Base-by-base conservation (phyloP, 768 basidiomycete species). In the Clathrus columnatus region DNA sequence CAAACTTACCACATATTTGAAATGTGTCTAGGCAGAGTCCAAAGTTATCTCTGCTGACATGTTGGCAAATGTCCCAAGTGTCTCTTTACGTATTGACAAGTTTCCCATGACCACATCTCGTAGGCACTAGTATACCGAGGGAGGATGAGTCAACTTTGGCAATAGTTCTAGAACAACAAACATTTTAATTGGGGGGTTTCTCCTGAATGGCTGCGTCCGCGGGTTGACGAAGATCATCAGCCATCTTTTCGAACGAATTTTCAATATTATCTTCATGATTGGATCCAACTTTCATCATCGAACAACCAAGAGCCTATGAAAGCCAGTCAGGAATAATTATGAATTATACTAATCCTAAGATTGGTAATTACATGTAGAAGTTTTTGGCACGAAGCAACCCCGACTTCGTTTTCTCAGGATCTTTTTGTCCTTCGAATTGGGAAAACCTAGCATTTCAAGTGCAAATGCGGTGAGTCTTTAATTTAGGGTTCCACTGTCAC, bases 31-130 rank as follows among this genome's bases (percentile, higher is more conserved):
- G 62, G 51, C 68, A 69, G 18, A 69, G 61, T 2, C 64, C 66
- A 45, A 67, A 66, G 55, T 67, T 66, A 11, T 66, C 63, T 41
- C 65, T 55, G 50, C 62, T 61, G 21, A 66, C 65, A 23, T 59
- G 62, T 55, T 61, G 61, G 55, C 67, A 67, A 20, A 69, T 59
- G 21, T 67, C 67, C 65, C 65, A 66, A n/a, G 59, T 63, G 54
- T 64, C 57, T 50, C 67, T 62, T 66, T 66, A 69, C 7, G 67
- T 66, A 49, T 69, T 67, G 66, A 66, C 63, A 55, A 4, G 51
- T 55, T 10, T 65, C 66, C 68, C 68, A 69, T 14, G 65, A 63
- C 67, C 68, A 69, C 64, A 66, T 61, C 57, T 69, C 67, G 32
- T 69, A 69, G 26, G 67, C 68, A 18, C 66, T 69, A 47, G 48